Percentiles rank a stretch among this genome's conserved stretches.
Evolutionary conservation across 192 early-diverging fungal species (phyloP).

Genomic region (Coemansia sp.): DNA sequence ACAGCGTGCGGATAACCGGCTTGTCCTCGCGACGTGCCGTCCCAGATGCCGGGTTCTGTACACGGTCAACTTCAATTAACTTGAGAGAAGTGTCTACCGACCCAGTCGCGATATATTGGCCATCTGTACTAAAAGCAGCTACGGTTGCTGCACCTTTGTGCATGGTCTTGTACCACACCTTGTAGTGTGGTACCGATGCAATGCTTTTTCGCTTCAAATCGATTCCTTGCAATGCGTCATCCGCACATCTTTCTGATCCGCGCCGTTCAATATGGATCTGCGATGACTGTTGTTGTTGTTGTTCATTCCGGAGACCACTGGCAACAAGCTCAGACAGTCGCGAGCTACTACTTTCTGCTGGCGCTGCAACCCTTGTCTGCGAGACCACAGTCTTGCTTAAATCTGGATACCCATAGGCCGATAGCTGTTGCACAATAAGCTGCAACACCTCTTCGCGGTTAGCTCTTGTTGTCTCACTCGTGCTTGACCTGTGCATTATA

Average conservation of each 20-base stretch:
- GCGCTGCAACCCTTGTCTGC: slow-evolving; percentile 62
- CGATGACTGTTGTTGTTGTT: background rate
- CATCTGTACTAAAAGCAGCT: slow-evolving; percentile 64
- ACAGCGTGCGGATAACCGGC: slow-evolving; percentile 85
- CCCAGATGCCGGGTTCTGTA: slow-evolving; percentile 58
- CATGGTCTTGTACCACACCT: slow-evolving; percentile 68
- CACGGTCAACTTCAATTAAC: slow-evolving; percentile 82
- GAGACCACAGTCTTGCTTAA: slow-evolving; percentile 61
- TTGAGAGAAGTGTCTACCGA: slow-evolving; percentile 86
- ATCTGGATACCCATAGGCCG: slow-evolving; percentile 55
- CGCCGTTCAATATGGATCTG: background rate
- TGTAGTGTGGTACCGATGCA: slow-evolving; percentile 54
- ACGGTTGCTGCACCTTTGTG: slow-evolving; percentile 72
- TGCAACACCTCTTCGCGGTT: slow-evolving; percentile 34
- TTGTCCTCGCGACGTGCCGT: slow-evolving; percentile 69
- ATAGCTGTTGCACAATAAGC: slow-evolving; percentile 51
- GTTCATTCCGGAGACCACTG: slow-evolving; percentile 61
- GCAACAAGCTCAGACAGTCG: slow-evolving; percentile 61
- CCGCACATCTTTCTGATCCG: slow-evolving; percentile 20
- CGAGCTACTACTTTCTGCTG: slow-evolving; percentile 60
- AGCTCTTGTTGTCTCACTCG: background rate
- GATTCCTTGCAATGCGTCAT: slow-evolving; percentile 15
- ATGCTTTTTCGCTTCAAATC: slow-evolving; percentile 16
- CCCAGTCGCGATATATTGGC: slow-evolving; percentile 84
- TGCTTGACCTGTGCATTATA: too few relatives aligned